phyloP scores from a whole-genome alignment of 2,329 filamentous ascomycete genomes.

The Phyllachora maydis region DNA sequence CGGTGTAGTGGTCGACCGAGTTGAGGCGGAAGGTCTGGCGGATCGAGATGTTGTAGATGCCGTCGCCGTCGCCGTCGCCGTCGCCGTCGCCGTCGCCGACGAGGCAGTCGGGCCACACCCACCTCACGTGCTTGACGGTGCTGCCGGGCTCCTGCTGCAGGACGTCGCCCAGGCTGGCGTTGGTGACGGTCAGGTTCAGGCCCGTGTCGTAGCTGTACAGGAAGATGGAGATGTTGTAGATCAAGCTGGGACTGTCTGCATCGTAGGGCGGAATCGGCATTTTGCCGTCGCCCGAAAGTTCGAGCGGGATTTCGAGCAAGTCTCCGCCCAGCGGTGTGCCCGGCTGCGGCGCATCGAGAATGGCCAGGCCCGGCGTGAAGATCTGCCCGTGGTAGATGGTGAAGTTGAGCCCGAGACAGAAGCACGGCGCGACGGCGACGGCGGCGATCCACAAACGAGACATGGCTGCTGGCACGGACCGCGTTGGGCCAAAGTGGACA shows the following conservation, averaged over 20 bases:
- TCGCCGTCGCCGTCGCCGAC: constrained; percentile 33
- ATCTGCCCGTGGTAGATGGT: constrained; percentile 43
- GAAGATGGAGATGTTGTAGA: constrained; percentile 46
- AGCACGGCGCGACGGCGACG: not conserved
- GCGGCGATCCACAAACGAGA: no score
- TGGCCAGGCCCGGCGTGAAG: constrained; percentile 46
- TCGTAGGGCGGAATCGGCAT: constrained; percentile 36
- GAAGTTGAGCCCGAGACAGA: constrained; percentile 18
- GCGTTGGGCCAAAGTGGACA: no score
- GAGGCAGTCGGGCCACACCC: constrained; percentile 50
- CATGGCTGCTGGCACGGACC: no score
- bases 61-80: constrained; percentile 26
- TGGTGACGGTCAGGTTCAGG: constrained; percentile 36
- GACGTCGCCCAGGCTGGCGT: constrained; percentile 37
- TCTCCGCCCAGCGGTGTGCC: constrained; percentile 41
- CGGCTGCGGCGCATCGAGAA: constrained; percentile 45
- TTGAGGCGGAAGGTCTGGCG: constrained; percentile 51
- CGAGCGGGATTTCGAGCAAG: constrained; percentile 41
- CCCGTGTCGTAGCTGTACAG: constrained; percentile 44
- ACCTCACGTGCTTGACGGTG: constrained; percentile 55
- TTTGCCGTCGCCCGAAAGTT: constrained; percentile 44
- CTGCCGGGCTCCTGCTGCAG: constrained; percentile 41
- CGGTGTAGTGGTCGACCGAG: constrained; percentile 40
- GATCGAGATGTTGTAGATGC: constrained; percentile 50
- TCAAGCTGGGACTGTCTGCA: constrained; percentile 29